Base-by-base conservation (phyloP, 2,329 filamentous ascomycete species). In the Aspergillus proliferans region DNA sequence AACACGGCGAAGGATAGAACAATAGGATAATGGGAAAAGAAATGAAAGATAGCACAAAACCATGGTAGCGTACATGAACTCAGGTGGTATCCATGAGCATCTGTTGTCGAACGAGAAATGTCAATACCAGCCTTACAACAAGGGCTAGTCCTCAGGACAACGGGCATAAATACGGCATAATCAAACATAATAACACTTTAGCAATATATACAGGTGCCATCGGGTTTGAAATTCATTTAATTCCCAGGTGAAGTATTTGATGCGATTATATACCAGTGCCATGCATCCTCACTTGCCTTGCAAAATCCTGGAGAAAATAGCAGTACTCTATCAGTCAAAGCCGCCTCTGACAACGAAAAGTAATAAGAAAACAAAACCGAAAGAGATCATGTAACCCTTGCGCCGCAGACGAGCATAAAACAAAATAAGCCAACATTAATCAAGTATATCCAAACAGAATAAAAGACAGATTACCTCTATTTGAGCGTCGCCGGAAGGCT, bases 401-500 rank as follows among this genome's bases (percentile, higher is more conserved):
- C 53, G 54, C 58, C 54, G 43, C 45, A 47, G n/a, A 45, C 44
- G 33, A 34, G 46, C 46, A 47, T 46, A 56, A 51, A 47, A 51
- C 48, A 50, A 46, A 45, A 45, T 48, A 52, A 36, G 8, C 28
- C 50, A 49, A 47, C 46, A 53, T 47, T 53, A 47, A 50, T 44
- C 36, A 21, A 43, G 10, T 21, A 40, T 40, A 40, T 10, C 14
- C 15, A 12, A 40, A 40, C 38, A 34, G 22, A 26, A 43, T 45
- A 44, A 45, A 51, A 9, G 15, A 34, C 22, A 10, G 19, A 10
- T 34, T 36, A 10, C 9, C 26, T 49, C 62, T 68, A 76, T 68
- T 79, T 80, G 46, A 71, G 58, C 18, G 72, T 70, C 18, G 70
- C 66, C 6, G 76, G 76, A 44, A 76, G 59, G 46, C 70, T 74